Base-by-base conservation (phyloP, 345 rosid species). In the Lepidium aucheri region DNA sequence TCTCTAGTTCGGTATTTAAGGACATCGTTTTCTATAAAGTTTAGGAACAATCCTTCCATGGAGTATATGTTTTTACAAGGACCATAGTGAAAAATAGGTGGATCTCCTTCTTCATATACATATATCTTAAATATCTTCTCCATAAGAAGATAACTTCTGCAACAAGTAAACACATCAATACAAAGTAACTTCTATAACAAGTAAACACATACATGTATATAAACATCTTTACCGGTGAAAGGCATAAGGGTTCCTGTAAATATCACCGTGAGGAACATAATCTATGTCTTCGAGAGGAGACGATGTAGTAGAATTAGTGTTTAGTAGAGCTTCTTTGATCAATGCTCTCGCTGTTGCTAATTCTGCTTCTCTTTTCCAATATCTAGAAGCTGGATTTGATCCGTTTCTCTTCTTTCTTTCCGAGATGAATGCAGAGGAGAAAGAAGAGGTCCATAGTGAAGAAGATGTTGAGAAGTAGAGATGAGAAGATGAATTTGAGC, bases 41-140 rank as follows among this genome's bases (percentile, higher is more conserved):
- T 65, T 1, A 86, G 7, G 67, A 89, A 86, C 53, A 82, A 28
- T 20, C 93, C 89, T 79, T 83, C 89, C 79, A 59, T 78, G 0
- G 87, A 85, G 75, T 83, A 84, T 63, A 83, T 86, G 71, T 69
- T 72, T 76, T 84, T 86, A 74, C 93, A 82, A 5, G 74, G 73
- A n/a, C 91, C 91, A 26, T 70, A 22, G 42, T 85, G 96, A 68
- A 79, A 85, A 8, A 89, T 30, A 0, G 94, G 94, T 12, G 85
- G 84, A 57, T 84, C 88, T 66, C 91, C 91, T 54, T 89, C 89
- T 78, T 82, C 79, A 6, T 85, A 82, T 1, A 83, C 86, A 52
- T 56, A 86, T 18, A 83, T 76, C 76, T 80, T 85, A 74, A 86
- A 84, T 62, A 78, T 46, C 15, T 76, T 81, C 64, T 87, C 88